phyloP scores from a whole-genome alignment of 345 rosid species.

The Eucalyptus rudis region DNA sequence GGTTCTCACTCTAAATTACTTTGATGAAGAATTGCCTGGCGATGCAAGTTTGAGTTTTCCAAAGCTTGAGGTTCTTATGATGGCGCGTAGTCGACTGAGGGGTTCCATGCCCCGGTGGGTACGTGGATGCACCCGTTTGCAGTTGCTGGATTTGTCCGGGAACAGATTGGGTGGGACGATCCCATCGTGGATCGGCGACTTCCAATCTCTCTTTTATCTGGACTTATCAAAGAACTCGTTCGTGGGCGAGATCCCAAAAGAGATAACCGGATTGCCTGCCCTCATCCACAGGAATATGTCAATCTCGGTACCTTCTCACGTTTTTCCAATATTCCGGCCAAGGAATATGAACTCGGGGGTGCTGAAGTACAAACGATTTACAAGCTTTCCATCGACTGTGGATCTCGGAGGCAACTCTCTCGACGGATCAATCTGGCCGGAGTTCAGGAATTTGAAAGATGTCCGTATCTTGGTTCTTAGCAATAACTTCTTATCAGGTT shows the following conservation, averaged over 20 bases:
- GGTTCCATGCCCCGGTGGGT: neutral
- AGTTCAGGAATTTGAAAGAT: neutral
- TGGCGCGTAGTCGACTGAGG: neutral
- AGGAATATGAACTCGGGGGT: neutral
- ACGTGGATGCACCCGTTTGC: neutral
- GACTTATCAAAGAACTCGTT: conserved; percentile 2
- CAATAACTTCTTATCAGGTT: neutral
- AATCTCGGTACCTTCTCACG: neutral
- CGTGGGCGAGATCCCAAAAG: neutral
- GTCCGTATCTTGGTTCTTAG: neutral
- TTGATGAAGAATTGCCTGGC: neutral
- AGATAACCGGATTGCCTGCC: neutral
- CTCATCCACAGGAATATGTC: neutral
- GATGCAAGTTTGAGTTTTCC: neutral
- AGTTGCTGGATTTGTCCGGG: neutral
- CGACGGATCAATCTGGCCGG: neutral
- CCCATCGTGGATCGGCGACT: neutral
- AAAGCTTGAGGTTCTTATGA: neutral
- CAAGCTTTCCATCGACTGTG: neutral
- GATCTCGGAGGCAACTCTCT: neutral
- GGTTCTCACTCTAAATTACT: neutral
- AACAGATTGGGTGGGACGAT: neutral
- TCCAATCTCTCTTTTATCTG: neutral
- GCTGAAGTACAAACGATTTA: neutral
- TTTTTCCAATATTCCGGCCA: neutral